phyloP scores from a whole-genome alignment of 495 filamentous ascomycete genomes.

The Hypomontagnella submonticulosa region DNA sequence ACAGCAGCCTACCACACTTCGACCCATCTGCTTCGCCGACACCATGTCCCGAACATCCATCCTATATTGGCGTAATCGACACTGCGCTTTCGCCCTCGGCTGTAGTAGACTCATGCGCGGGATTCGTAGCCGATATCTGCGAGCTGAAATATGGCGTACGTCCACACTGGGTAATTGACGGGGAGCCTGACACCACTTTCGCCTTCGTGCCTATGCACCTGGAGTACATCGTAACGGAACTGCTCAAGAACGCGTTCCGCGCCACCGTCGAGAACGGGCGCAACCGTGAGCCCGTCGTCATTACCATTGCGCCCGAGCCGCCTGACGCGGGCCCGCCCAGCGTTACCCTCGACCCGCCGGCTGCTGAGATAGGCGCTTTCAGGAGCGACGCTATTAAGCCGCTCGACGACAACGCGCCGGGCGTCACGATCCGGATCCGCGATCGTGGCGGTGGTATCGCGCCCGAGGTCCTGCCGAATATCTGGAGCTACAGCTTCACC shows the following conservation, averaged over 20 bases:
- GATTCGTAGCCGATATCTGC: slow-evolving; percentile 94
- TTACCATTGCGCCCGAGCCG: slow-evolving; percentile 91
- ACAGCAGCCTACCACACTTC: slow-evolving; percentile 77
- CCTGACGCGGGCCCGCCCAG: slow-evolving; percentile 51
- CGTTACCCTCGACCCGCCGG: slow-evolving; percentile 80
- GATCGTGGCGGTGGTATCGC: slow-evolving; percentile 94
- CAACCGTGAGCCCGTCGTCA: slow-evolving; percentile 82
- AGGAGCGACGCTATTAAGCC: slow-evolving; percentile 60
- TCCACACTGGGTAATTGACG: slow-evolving; percentile 82
- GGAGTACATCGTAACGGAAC: slow-evolving; percentile 95
- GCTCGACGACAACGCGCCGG: slow-evolving; percentile 73
- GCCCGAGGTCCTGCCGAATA: slow-evolving; percentile 81
- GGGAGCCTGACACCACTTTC: slow-evolving; percentile 81
- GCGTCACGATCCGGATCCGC: slow-evolving; percentile 93
- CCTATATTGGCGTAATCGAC: slow-evolving; percentile 97
- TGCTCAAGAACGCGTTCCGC: slow-evolving; percentile 96
- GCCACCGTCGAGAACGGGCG: slow-evolving; percentile 85
- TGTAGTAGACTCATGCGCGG: slow-evolving; percentile 82
- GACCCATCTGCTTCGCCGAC: slow-evolving; percentile 57
- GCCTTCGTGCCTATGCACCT: slow-evolving; percentile 94
- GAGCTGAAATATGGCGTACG: slow-evolving; percentile 95
- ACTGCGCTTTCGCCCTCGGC: slow-evolving; percentile 84
- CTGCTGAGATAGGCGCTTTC: slow-evolving; percentile 63
- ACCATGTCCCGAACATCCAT: slow-evolving; percentile 64
- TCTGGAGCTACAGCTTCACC: slow-evolving; percentile 97